Conservation (phyloP, 331 rosid genomes). For the Stylosanthes scabra region DNA sequence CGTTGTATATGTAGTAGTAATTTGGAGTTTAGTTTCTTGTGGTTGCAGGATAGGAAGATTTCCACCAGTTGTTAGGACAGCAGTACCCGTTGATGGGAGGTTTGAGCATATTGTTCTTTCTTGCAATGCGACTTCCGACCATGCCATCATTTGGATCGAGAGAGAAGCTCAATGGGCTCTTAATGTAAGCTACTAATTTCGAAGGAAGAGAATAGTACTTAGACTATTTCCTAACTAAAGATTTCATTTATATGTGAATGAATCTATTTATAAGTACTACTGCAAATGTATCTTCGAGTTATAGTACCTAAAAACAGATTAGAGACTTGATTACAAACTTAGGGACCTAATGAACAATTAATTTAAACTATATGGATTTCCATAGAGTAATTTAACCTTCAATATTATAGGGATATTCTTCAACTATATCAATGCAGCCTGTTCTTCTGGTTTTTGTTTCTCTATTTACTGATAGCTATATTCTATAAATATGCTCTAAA, state of each 20-base stretch:
- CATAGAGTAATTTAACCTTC: too few species aligned
- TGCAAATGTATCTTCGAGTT: too few species aligned
- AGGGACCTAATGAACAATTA: too few species aligned
- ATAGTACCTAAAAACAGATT: too few species aligned
- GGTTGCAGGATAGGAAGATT: slow-evolving; percentile 79
- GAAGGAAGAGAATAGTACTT: too few species aligned
- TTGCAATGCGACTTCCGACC: slow-evolving; percentile 97
- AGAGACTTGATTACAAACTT: too few species aligned
- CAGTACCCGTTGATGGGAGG: slow-evolving; percentile 98
- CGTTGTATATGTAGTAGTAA: slow-evolving; percentile 18
- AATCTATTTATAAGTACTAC: too few species aligned
- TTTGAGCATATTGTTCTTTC: slow-evolving; percentile 97
- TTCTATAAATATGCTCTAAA: too few species aligned
- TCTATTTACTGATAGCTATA: background rate
- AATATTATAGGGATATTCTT: background rate
- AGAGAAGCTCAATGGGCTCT: slow-evolving; percentile 88
- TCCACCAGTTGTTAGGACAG: slow-evolving; percentile 96
- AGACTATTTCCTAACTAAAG: too few species aligned
- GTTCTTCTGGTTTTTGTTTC: background rate
- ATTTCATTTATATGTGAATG: too few species aligned
- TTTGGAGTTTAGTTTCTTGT: slow-evolving; percentile 35
- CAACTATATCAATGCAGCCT: background rate
- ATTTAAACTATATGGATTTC: too few species aligned
- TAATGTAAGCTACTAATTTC: slow-evolving; percentile 53
- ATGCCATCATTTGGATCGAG: slow-evolving; percentile 96